Evolutionary conservation across 179 eudicot genomes (phyloP).

Genomic region (Camellia oleifera): DNA sequence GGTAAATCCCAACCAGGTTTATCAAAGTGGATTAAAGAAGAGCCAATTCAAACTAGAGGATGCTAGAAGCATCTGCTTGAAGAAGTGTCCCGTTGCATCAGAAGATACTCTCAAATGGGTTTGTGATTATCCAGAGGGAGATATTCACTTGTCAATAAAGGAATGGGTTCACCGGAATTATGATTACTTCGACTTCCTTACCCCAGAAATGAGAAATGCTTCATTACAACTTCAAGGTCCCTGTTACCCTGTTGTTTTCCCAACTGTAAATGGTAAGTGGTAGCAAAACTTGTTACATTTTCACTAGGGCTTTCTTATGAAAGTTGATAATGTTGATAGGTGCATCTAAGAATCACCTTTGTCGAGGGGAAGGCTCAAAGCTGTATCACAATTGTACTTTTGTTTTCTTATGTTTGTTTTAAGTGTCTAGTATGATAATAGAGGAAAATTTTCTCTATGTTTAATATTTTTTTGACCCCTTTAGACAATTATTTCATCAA

Average conservation of each 20-base stretch:
- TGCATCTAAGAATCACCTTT: not conserved
- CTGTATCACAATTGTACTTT: not conserved
- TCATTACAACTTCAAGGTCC: conserved; percentile 89
- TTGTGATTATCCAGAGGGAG: conserved; percentile 89
- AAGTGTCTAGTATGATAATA: not conserved
- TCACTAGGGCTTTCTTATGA: not conserved
- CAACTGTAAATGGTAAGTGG: conserved; percentile 75
- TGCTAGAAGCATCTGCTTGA: conserved; percentile 72
- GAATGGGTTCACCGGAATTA: conserved; percentile 84
- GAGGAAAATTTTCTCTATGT: not conserved
- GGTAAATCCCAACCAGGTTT: conserved; percentile 78
- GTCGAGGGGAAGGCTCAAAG: too few species aligned
- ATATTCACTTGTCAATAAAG: conserved; percentile 55
- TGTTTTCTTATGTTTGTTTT: not conserved
- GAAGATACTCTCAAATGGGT: conserved; percentile 83
- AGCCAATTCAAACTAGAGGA: conserved; percentile 53
- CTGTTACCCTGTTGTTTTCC: conserved; percentile 85
- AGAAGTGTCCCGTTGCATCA: conserved; percentile 77
- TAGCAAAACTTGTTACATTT: not conserved
- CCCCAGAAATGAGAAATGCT: conserved; percentile 71
- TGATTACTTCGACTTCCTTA: conserved; percentile 76
- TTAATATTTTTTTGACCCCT: not conserved
- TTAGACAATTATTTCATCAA: not conserved
- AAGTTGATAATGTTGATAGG: not conserved
- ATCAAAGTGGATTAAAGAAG: conserved; percentile 58